phyloP scores from a whole-genome alignment of 306 rosid species.

The Quercus mongolica region DNA sequence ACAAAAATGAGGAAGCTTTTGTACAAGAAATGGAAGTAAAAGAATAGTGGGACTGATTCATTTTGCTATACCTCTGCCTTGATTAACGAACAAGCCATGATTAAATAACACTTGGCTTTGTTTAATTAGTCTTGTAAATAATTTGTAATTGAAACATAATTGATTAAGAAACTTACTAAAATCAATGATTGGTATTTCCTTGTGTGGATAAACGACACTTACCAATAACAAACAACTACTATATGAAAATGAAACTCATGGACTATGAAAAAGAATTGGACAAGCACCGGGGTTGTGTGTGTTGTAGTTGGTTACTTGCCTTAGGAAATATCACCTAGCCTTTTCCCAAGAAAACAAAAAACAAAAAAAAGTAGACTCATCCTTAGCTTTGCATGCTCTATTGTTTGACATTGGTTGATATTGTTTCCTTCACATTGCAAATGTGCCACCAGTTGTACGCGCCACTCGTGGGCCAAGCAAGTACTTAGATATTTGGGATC shows the following conservation, averaged over 20 bases:
- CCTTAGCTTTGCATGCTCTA: too few relatives aligned
- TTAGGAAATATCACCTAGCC: neutral
- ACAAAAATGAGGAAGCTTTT: neutral
- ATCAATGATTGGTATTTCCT: neutral
- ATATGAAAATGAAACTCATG: neutral
- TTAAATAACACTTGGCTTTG: neutral
- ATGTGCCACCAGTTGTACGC: too few relatives aligned
- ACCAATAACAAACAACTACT: neutral
- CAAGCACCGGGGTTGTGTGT: neutral
- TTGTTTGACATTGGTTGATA: too few relatives aligned
- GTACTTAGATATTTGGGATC: too few relatives aligned
- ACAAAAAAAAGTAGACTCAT: too few relatives aligned
- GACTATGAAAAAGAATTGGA: neutral
- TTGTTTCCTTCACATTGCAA: too few relatives aligned
- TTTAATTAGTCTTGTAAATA: neutral
- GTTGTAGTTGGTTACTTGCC: neutral
- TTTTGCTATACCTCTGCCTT: neutral
- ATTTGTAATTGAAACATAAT: neutral
- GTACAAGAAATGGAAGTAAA: neutral
- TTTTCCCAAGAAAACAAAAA: too few relatives aligned
- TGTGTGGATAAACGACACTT: neutral
- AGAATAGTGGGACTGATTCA: neutral
- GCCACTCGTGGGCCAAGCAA: too few relatives aligned
- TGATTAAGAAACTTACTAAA: neutral
- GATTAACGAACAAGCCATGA: neutral